These are phyloP conservation scores for Protea cynaroides DNA, from an alignment of 164 flowering plant genomes.

Conservation along the genomic window DNA sequence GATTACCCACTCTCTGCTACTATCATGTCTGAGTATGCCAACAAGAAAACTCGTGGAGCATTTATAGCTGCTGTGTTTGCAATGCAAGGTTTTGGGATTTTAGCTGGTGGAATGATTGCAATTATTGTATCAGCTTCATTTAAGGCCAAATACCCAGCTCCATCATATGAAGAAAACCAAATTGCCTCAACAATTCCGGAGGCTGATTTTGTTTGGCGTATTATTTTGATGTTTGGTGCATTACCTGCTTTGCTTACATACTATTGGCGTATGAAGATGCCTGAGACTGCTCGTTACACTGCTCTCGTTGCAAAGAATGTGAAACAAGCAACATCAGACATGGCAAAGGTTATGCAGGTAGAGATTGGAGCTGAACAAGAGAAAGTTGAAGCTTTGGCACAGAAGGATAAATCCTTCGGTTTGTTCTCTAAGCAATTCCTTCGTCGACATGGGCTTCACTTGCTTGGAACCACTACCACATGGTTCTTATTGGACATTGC, in stretches of 20 bases:
- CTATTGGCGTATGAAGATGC: constrained; percentile 57
- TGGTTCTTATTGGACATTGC: constrained; percentile 20
- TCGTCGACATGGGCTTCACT: constrained; percentile 16
- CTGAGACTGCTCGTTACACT: constrained; percentile 53
- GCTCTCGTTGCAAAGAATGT: constrained; percentile 14
- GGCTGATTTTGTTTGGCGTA: constrained; percentile 15
- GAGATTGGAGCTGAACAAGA: constrained; percentile 11
- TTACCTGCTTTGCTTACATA: constrained; percentile 25
- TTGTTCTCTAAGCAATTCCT: constrained; percentile 15
- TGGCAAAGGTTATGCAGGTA: constrained; percentile 5
- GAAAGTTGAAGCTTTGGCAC: neutral
- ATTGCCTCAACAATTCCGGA: constrained; percentile 12
- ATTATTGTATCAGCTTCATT: constrained; percentile 8
- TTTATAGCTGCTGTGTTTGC: constrained; percentile 16
- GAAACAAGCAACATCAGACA: neutral
- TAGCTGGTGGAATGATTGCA: constrained; percentile 9
- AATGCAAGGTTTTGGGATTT: constrained; percentile 16
- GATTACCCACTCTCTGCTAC: constrained; percentile 15
- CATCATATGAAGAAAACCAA: constrained; percentile 1
- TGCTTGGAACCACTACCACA: constrained; percentile 15
- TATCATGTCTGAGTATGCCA: constrained; percentile 16
- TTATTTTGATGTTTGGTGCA: constrained; percentile 14
- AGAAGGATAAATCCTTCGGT: constrained; percentile 5
- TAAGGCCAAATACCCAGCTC: constrained; percentile 2
- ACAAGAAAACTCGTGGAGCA: constrained; percentile 15